Conservation (phyloP, 1,284 basidiomycete species). For the Leccinum griseonigrum region DNA sequence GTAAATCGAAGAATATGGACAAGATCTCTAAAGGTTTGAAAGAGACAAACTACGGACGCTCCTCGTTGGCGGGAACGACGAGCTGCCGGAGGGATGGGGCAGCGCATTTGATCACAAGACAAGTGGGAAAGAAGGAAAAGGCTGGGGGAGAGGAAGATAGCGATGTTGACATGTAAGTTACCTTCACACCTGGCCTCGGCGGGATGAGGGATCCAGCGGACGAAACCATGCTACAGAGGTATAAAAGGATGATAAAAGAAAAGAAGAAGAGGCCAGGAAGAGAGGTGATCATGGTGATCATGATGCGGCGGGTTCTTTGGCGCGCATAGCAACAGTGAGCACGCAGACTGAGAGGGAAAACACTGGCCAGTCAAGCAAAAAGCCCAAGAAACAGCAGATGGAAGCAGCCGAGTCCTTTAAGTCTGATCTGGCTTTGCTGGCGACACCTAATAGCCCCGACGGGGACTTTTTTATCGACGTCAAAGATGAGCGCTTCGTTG, state of each 20-base stretch:
- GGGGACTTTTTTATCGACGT: constrained; percentile 82
- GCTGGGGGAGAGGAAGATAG: constrained; percentile 40
- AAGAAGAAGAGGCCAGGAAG: constrained; percentile 61
- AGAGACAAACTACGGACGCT: constrained; percentile 69
- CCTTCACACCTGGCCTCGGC: constrained; percentile 83
- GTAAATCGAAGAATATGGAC: constrained; percentile 1
- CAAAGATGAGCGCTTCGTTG: constrained; percentile 86
- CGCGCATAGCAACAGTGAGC: constrained; percentile 41
- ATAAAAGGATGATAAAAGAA: constrained; percentile 85
- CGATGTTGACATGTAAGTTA: constrained; percentile 87
- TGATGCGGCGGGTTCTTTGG: constrained; percentile 60
- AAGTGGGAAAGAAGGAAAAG: constrained; percentile 3
- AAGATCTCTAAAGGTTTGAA: constrained; percentile 45
- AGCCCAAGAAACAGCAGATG: constrained; percentile 11
- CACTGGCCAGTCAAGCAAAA: constrained; percentile 21
- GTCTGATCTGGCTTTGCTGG: constrained; percentile 68
- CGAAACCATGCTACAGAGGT: constrained; percentile 82
- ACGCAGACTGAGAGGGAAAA: constrained; percentile 35
- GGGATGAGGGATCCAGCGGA: constrained; percentile 53
- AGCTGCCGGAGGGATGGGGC: constrained; percentile 82
- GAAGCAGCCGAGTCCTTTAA: constrained; percentile 17
- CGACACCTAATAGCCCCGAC: constrained; percentile 52
- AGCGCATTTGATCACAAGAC: constrained; percentile 22
- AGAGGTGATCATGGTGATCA: constrained; percentile 25
- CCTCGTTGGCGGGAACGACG: constrained; percentile 65